Base-by-base conservation (phyloP, 331 rosid genomes). In the Arachis monticola region DNA sequence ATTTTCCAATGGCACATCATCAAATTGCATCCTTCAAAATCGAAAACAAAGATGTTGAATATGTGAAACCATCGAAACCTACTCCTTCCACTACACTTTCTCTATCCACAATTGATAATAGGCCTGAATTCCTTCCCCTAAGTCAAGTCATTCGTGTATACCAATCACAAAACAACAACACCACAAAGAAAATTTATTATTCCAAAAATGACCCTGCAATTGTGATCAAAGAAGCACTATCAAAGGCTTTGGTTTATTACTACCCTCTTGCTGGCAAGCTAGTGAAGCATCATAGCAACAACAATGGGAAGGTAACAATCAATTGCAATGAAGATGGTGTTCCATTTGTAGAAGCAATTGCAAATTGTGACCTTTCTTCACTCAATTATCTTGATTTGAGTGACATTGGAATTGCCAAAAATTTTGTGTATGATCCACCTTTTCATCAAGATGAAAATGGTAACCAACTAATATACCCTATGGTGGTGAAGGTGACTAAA, bases 251-350 rank as follows among this genome's bases (percentile, higher is more conserved):
- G 35, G 22, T 44, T 51, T 70, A 64, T 30, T 83, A 79, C 56
- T 74, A 74, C 45, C 86, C 86, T 57, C 67, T 83, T 14, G 84
- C 80, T 1, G 84, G 84, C 27, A 79, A 30, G 67, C 42, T 83
- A 63, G 67, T 61, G 10, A 73, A 48, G 48, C 35, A 71, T 8
- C 44, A 8, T 8, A 17, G 22, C 22, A 2, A 32, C 3, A 32
- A 32, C 38, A 66, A 83, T 58, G 84, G 84, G 57, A 79, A 57
- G 6, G 64, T 79, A n/a, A 13, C 42, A 72, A 60, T 79, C 64
- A 40, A 51, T 1, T 83, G 81, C 70, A 79, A 46, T 50, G 74
- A 67, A 3, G 73, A 67, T 11, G 87, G 84, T 5, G 87, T 79
- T 62, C 82, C 87, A 67, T 76, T 83, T 40, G 13, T 72, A 13